A percentile compares a stretch with the other conserved stretches of the same genome.
Conservation (phyloP, 352 stramenopile genomes). For the Thraustochytrium sp. region DNA sequence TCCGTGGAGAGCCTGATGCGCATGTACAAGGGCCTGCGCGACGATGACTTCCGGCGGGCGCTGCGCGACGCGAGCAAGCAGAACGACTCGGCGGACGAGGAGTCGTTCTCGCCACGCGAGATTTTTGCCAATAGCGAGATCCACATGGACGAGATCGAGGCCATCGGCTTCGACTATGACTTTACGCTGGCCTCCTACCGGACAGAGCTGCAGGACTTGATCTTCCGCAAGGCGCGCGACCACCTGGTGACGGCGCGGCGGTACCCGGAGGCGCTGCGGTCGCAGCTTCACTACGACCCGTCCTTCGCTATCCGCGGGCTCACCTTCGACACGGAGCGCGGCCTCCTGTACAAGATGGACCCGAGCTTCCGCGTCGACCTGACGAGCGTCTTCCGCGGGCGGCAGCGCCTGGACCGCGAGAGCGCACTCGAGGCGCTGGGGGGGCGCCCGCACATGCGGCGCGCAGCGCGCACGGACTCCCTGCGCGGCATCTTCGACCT, state of each 20-base stretch:
- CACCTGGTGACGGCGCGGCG: slow-evolving; percentile 73
- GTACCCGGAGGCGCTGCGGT: slow-evolving; percentile 73
- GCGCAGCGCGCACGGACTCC: slow-evolving; percentile 67
- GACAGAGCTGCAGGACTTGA: slow-evolving; percentile 77
- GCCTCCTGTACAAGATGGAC: slow-evolving; percentile 84
- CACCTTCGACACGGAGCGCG: slow-evolving; percentile 83
- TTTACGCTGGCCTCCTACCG: slow-evolving; percentile 88
- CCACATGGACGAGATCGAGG: slow-evolving; percentile 62
- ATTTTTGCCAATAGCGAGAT: slow-evolving; percentile 66
- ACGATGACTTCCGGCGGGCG: neutral
- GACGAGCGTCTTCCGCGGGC: slow-evolving; percentile 70
- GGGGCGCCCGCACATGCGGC: slow-evolving; percentile 73
- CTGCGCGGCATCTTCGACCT: slow-evolving; percentile 87
- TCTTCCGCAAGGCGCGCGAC: slow-evolving; percentile 81
- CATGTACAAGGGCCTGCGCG: neutral
- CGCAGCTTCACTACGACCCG: slow-evolving; percentile 66
- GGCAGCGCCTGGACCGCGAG: slow-evolving; percentile 67
- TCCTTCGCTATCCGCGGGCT: slow-evolving; percentile 82
- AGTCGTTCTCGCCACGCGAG: neutral
- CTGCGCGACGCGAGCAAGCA: neutral
- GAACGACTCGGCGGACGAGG: neutral
- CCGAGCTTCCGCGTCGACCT: slow-evolving; percentile 82
- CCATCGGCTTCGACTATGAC: slow-evolving; percentile 79
- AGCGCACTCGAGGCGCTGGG: slow-evolving; percentile 78
- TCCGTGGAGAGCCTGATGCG: neutral